Evolutionary conservation across 1,284 basidiomycete species (phyloP), one percentile per base, ranked within the genome.

Genomic region (Schizopora paradoxa): DNA sequence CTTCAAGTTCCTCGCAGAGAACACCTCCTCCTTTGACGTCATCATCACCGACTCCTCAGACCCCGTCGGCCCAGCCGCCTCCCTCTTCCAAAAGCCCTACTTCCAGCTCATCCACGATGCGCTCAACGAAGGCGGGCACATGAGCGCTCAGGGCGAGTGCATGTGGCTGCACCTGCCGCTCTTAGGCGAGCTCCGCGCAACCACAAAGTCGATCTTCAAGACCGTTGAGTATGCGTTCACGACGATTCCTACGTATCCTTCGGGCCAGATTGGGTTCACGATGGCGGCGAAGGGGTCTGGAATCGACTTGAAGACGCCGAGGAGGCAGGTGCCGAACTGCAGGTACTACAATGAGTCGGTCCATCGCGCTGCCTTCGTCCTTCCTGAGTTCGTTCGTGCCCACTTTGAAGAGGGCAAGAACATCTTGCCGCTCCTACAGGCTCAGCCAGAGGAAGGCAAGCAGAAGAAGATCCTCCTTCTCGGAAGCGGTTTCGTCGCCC

Each of bases 11-110:
- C 82, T 99, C 47, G 82, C 87, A 36, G 85, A 91, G 52, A 87
- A 95, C 67, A 79, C 88, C 60, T 75, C 83, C 54, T 83, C 86
- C 53, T 99, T 97, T 79, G 95, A 99, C 63, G 91, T 91, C 54
- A 98, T 99, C 73, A 89, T 99, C 72, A 99, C 92, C 55, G 95
- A 99, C 68, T 98, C 94, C 29, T 98, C 94, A 19, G 96, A 99
- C 68, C 95, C 96, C 38, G 93, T 97, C 51, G 95, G 96, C 32
- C 95, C 95, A 36, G 95, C 95, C 42, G 86, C 86, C 49, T 82
- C 89, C 22, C 85, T 99, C 55, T 99, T 99, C 79, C 80, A 99
- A 70, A 90, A 93, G 65, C 90, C 94, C 1, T 99, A 97, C 79
- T 99, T 98, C 72, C 79, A 92, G 63, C 82, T 99, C 40, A 79